Evolutionary conservation across 345 rosid species (phyloP).

Genomic region (Garcia nutans): DNA sequence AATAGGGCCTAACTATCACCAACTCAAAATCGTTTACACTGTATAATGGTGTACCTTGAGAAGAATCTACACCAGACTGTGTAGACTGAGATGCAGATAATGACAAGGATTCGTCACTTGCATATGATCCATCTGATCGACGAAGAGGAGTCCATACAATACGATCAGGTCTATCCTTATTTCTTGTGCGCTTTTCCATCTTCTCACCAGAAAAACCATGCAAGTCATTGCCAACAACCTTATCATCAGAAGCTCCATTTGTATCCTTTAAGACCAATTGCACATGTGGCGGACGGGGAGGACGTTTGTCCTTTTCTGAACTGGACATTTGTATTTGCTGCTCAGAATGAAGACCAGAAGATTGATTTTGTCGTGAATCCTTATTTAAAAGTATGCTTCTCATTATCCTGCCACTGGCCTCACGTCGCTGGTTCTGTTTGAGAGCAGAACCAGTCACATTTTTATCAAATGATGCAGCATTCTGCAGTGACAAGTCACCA

Average conservation of each 20-base stretch:
- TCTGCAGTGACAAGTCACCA: conserved; percentile 29
- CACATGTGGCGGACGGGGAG: conserved; percentile 40
- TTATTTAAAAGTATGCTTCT: conserved; percentile 48
- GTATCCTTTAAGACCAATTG: conserved; percentile 43
- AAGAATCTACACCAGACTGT: conserved; percentile 23
- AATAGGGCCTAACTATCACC: neutral
- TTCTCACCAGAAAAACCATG: conserved; percentile 41
- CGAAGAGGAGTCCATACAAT: conserved; percentile 69
- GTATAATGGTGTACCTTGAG: conserved; percentile 22
- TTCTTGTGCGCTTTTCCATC: conserved; percentile 50
- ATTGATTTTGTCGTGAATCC: conserved; percentile 46
- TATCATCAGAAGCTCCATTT: conserved; percentile 43
- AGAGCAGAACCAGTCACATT: conserved; percentile 29
- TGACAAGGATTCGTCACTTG: conserved; percentile 47
- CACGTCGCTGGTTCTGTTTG: conserved; percentile 49
- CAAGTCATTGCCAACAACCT: conserved; percentile 44
- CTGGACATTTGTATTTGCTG: conserved; percentile 37
- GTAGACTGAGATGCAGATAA: conserved; percentile 30
- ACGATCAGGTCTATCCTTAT: conserved; percentile 76
- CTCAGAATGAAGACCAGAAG: conserved; percentile 42
- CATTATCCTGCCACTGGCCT: conserved; percentile 42
- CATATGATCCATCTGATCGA: conserved; percentile 52
- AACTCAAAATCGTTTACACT: neutral
- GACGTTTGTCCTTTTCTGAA: conserved; percentile 48
- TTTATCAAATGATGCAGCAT: conserved; percentile 33